Percentiles rank a stretch among this genome's conserved stretches.
Conservation (phyloP, 208 protist species). For the Sergeia podlipaevii region DNA sequence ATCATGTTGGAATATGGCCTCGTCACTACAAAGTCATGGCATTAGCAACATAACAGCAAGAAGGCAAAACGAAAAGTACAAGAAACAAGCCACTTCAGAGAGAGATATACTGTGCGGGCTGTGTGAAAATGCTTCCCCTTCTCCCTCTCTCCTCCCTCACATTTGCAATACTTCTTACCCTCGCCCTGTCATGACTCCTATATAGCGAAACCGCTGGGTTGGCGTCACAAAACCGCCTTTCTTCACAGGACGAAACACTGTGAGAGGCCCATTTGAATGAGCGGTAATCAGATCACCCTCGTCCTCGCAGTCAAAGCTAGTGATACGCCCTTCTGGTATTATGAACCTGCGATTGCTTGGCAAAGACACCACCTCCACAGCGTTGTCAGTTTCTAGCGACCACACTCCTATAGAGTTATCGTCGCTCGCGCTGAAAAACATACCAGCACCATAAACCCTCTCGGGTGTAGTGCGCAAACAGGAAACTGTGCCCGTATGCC, state of each 20-base stretch:
- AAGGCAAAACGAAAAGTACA: too few relatives aligned
- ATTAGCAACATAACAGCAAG: too few relatives aligned
- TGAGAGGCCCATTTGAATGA: slow-evolving; percentile 29
- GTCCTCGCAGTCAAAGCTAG: slow-evolving; percentile 33
- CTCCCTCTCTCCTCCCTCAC: not conserved
- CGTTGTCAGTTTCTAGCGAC: slow-evolving; percentile 23
- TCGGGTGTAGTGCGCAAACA: slow-evolving; percentile 23
- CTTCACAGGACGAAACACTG: slow-evolving; percentile 36
- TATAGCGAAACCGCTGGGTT: slow-evolving; percentile 43
- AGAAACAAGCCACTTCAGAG: too few relatives aligned
- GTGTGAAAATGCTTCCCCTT: not conserved
- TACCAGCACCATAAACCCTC: slow-evolving; percentile 18
- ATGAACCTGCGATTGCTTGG: slow-evolving; percentile 17
- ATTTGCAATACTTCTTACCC: slow-evolving; percentile 10
- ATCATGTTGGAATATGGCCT: too few relatives aligned
- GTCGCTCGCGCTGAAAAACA: slow-evolving; percentile 53
- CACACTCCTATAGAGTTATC: slow-evolving; percentile 47
- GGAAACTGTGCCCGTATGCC: slow-evolving; percentile 43
- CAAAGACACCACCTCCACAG: slow-evolving; percentile 25
- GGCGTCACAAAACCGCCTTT: slow-evolving; percentile 23
- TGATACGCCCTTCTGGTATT: slow-evolving; percentile 47
- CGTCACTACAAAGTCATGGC: too few relatives aligned
- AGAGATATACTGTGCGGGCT: too few relatives aligned
- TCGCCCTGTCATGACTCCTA: slow-evolving; percentile 20
- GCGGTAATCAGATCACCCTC: slow-evolving; percentile 49